phyloP scores from a whole-genome alignment of 208 protist species.

The Leishmania aethiopica region DNA sequence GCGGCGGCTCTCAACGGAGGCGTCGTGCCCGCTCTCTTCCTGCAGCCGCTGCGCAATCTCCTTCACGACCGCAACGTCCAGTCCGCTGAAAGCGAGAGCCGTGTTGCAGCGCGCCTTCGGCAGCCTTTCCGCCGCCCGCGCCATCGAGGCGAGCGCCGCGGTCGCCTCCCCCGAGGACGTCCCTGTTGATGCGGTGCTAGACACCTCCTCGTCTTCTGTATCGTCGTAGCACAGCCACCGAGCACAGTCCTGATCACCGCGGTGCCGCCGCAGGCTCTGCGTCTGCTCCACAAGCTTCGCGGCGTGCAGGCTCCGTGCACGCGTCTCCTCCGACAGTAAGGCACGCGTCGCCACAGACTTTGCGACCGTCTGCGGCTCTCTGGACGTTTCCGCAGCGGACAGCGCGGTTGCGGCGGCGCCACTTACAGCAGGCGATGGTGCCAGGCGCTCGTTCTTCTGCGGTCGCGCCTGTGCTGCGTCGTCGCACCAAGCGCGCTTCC shows the following conservation, averaged over 20 bases:
- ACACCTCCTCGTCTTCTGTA: conserved; percentile 3
- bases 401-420: background rate
- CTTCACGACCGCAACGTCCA: conserved; percentile 34
- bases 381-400: background rate
- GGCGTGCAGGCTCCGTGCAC: background rate
- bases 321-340: conserved; percentile 11
- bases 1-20: background rate
- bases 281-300: background rate
- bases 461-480: background rate
- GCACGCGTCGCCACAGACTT: conserved; percentile 5
- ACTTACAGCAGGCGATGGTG: background rate
- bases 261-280: background rate
- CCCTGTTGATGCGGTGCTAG: background rate
- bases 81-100: conserved; percentile 26
- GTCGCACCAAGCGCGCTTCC: conserved; percentile 9
- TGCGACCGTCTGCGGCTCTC: background rate
- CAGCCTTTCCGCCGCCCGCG: background rate
- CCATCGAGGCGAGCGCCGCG: background rate
- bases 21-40: background rate
- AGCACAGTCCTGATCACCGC: background rate
- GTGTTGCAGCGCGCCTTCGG: conserved; percentile 15
- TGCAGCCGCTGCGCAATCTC: conserved; percentile 32
- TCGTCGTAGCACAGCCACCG: conserved; percentile 17
- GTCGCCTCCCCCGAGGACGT: background rate
- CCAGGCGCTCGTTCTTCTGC: background rate